These are phyloP conservation scores for Cadophora gregata DNA, from an alignment of 2,329 filamentous ascomycete genomes.

Conservation along the genomic window DNA sequence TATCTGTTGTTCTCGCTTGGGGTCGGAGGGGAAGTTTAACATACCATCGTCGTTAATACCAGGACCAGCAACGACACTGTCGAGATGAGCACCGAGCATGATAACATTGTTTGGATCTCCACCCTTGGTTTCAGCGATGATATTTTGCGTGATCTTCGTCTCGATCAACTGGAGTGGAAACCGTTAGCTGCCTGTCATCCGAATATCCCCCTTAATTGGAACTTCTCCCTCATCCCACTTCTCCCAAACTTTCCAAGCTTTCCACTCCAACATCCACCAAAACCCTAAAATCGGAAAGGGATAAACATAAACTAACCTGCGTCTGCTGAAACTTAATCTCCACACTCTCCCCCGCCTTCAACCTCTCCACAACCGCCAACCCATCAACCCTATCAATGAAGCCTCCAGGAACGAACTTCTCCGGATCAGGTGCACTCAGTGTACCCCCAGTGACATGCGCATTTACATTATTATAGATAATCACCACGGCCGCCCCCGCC, in stretches of 20 bases:
- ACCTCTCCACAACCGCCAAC: constrained; percentile 17
- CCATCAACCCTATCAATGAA: constrained; percentile 32
- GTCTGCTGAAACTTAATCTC: constrained; percentile 27
- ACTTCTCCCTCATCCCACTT: no score
- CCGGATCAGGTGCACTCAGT: constrained; percentile 29
- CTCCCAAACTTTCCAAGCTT: no score
- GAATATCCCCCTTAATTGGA: background rate
- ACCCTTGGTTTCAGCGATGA: constrained; percentile 57
- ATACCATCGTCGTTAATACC: constrained; percentile 70
- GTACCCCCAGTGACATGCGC: constrained; percentile 29
- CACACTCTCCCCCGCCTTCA: constrained; percentile 24
- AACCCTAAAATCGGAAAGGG: background rate
- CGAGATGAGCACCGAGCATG: constrained; percentile 63
- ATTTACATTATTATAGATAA: constrained; percentile 43
- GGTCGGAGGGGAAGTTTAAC: background rate
- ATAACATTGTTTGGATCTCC: constrained; percentile 65
- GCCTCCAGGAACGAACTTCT: constrained; percentile 22
- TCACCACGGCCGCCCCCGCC: constrained; percentile 61
- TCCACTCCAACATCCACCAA: background rate
- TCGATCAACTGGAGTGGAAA: constrained; percentile 15
- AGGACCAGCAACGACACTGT: constrained; percentile 65
- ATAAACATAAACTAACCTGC: background rate
- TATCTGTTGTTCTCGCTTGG: background rate
- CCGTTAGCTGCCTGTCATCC: background rate
- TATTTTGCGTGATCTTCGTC: constrained; percentile 28